These are phyloP conservation scores for Oxytropis ochrocephala DNA, from an alignment of 306 rosid genomes.

Conservation along the genomic window DNA sequence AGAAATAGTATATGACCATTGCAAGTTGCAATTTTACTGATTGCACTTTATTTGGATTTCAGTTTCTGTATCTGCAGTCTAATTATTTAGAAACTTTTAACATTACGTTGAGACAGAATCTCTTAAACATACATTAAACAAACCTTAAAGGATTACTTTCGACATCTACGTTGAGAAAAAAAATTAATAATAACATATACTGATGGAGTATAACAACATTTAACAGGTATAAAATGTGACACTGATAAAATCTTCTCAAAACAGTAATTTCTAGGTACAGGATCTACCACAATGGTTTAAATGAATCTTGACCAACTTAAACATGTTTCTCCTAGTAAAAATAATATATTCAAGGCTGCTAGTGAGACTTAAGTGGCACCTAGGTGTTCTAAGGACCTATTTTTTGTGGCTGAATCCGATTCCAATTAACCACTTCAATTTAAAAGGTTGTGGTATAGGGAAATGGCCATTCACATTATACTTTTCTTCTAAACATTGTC, in stretches of 20 bases:
- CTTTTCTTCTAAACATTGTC: background rate
- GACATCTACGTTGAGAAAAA: background rate
- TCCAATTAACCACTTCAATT: constrained; percentile 4
- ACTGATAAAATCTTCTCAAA: background rate
- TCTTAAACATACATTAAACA: background rate
- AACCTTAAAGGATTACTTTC: background rate
- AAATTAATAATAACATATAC: background rate
- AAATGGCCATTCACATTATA: background rate
- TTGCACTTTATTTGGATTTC: background rate
- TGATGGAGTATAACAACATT: background rate
- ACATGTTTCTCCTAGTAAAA: background rate
- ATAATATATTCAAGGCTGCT: background rate
- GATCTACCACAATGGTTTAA: background rate
- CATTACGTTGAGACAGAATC: background rate
- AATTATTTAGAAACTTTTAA: background rate
- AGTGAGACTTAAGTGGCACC: background rate
- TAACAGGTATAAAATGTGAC: background rate
- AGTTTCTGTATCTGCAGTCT: background rate
- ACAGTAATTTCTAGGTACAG: background rate
- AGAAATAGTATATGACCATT: background rate
- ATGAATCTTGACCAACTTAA: background rate
- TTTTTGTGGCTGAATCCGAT: background rate
- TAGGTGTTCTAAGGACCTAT: background rate
- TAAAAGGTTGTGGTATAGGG: background rate
- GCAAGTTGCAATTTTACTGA: background rate